Conservation (phyloP, 106 monocot species). For the Alisma plantagoaquatica region DNA sequence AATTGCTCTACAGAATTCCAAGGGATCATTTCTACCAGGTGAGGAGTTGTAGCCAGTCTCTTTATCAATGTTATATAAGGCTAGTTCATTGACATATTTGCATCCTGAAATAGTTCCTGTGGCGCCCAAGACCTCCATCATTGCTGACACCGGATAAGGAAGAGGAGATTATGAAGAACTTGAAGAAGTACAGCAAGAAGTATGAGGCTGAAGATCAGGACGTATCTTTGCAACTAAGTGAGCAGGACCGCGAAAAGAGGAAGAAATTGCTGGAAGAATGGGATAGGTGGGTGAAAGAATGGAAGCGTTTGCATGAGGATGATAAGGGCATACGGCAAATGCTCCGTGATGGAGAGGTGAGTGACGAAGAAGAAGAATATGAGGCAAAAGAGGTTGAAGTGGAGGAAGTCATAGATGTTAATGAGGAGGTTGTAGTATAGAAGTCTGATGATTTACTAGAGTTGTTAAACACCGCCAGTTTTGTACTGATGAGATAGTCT, state of each 20-base stretch:
- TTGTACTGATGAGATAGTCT: too few relatives aligned
- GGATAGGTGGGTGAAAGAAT: slow-evolving; percentile 56
- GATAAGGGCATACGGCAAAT: slow-evolving; percentile 36
- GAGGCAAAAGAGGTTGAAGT: slow-evolving; percentile 88
- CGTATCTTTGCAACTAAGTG: slow-evolving; percentile 60
- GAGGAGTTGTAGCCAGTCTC: background rate
- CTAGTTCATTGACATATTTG: too few relatives aligned
- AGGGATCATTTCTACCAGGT: slow-evolving; percentile 92
- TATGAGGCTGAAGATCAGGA: slow-evolving; percentile 92
- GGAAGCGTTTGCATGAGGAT: slow-evolving; percentile 72
- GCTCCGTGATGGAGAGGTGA: slow-evolving; percentile 74
- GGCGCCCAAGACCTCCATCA: slow-evolving; percentile 83
- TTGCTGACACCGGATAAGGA: slow-evolving; percentile 64
- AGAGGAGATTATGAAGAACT: slow-evolving; percentile 75
- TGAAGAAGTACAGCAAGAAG: slow-evolving; percentile 94
- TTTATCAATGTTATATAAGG: too few relatives aligned
- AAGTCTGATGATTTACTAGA: too few relatives aligned
- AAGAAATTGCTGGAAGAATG: slow-evolving; percentile 70
- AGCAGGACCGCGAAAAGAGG: slow-evolving; percentile 86
- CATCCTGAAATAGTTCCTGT: slow-evolving; percentile 59
- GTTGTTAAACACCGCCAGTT: too few relatives aligned
- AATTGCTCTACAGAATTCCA: slow-evolving; percentile 66
- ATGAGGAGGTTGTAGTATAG: slow-evolving; percentile 31
- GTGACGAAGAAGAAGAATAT: slow-evolving; percentile 88
- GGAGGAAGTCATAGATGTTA: slow-evolving; percentile 57